Base-by-base conservation (phyloP, 108 stramenopile genomes). In the Cyclotella distinguenda region DNA sequence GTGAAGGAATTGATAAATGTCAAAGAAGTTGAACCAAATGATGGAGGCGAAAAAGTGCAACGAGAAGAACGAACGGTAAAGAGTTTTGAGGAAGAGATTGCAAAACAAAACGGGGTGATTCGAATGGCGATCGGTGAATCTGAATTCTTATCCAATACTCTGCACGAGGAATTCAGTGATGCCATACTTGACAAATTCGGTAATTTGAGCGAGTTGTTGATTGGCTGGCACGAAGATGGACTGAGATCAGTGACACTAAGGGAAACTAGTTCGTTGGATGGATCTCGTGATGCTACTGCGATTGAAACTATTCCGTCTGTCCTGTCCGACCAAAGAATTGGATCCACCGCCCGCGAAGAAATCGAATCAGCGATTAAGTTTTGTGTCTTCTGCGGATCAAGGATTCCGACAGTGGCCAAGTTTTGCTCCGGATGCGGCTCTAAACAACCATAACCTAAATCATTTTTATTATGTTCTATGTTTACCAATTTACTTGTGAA, bases 1-100 rank as follows among this genome's bases (percentile, higher is more conserved):
- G 77, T 77, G 0, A 60, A 74, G 4, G 91, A 88, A 58, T 64
- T 93, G 16, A 76, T 93, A 45, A 44, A 45, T 10, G 63, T 78
- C 10, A 81, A 79, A 13, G 28, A 52, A 16, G 30, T 7, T 11
- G 40, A n/a, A 19, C 15, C 9, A n/a, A 13, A 39, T 7, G 61
- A 34, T 5, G 27, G 11, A 23, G 19, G 30, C 32, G 27, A 11
- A 18, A 32, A 25, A 6, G 16, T 12, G n/a, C 18, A 13, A 36
- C 34, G 36, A 16, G 38, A 39, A 12, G 40, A 40, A 10, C 15
- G 71, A 32, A 57, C 77, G 27, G 66, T 78, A 0, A 23, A 58
- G 15, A 71, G 68, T 52, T 49, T 78, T 6, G 49, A 59, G 43
- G 67, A 68, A 7, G 72, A 72, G 23, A 60, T 78, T 43, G 49